A percentile compares a stretch with the other conserved stretches of the same genome.
These are phyloP conservation scores for Calonectria hawksworthii DNA, from an alignment of 2,329 filamentous ascomycete genomes.

Conservation along the genomic window DNA sequence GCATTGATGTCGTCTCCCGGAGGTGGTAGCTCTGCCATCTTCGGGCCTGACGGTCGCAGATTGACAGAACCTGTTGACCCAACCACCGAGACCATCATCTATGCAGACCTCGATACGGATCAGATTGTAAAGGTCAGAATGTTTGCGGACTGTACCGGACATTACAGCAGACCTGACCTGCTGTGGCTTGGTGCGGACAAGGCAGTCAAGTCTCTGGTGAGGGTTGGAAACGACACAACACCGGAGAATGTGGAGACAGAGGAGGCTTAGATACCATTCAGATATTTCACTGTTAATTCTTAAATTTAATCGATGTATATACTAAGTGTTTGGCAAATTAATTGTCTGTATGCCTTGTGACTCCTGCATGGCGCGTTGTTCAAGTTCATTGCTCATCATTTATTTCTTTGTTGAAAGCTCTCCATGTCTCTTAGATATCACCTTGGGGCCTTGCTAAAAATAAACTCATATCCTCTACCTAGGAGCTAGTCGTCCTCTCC, in stretches of 20 bases:
- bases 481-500: no score
- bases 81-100: neutral
- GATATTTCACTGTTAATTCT: neutral
- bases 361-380: no score
- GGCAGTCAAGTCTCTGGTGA: neutral
- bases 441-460: no score
- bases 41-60: conserved; percentile 20
- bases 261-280: neutral
- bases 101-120: conserved; percentile 17
- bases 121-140: conserved; percentile 5
- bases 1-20: neutral
- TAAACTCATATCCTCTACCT: no score
- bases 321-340: neutral
- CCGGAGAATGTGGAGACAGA: neutral
- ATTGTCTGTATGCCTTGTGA: no score
- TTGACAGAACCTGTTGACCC: neutral
- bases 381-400: no score
- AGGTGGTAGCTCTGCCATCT: conserved; percentile 18
- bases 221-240: neutral
- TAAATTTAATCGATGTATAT: neutral
- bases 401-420: no score
- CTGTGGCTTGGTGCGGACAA: conserved; percentile 21
- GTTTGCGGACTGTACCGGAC: conserved; percentile 8
- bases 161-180: conserved; percentile 21
- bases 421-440: no score